Evolutionary conservation across 1,139 yeast species (phyloP).

Genomic region (Kurtzmaniella quercitrusa): DNA sequence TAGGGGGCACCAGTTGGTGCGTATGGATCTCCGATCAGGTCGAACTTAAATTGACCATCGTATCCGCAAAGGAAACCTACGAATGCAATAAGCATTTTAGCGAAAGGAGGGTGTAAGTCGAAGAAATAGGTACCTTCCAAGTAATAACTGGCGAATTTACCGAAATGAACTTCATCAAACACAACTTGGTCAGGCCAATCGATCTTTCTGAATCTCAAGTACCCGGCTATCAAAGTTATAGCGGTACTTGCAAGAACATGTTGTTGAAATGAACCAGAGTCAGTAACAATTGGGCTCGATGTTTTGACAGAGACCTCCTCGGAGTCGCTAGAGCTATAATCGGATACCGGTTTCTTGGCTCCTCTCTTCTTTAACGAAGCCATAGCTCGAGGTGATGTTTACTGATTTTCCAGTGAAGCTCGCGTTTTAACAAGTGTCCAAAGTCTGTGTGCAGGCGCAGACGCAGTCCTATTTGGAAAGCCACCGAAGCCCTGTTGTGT

Average conservation of each 20-base stretch:
- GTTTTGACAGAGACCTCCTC: not conserved
- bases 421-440: not conserved
- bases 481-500: not conserved
- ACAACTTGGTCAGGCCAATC: slow-evolving; percentile 83
- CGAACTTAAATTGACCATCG: slow-evolving; percentile 87
- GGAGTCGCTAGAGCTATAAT: not conserved
- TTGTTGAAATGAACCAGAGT: slow-evolving; percentile 8
- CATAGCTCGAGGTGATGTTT: not conserved
- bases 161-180: slow-evolving; percentile 97
- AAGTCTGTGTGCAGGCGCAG: not conserved
- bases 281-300: too few species aligned
- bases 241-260: slow-evolving; percentile 41
- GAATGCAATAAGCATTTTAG: slow-evolving; percentile 84
- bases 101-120: slow-evolving; percentile 98
- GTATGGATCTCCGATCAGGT: slow-evolving; percentile 84
- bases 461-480: not conserved
- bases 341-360: slow-evolving; percentile 1
- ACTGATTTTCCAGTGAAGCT: not conserved
- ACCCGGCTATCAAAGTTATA: slow-evolving; percentile 64
- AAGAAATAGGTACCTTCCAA: slow-evolving; percentile 82
- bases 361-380: slow-evolving; percentile 3
- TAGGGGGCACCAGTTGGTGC: slow-evolving; percentile 73
- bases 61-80: slow-evolving; percentile 89
- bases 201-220: slow-evolving; percentile 67
- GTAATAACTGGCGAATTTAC: slow-evolving; percentile 90